Conservation (phyloP, 73 alveolate genomes). For the Tetrahymena malaccensis region DNA sequence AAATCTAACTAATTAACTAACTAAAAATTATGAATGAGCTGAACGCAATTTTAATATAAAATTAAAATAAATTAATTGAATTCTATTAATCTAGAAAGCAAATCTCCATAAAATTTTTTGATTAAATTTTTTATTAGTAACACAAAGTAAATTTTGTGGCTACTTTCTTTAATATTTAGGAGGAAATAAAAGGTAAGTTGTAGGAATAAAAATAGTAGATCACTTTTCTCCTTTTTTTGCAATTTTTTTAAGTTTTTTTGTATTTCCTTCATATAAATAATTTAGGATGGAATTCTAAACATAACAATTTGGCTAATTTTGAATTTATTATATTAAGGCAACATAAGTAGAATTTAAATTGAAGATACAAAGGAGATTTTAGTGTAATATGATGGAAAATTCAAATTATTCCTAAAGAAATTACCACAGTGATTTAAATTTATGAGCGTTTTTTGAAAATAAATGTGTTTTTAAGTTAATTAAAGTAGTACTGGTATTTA, state of each 20-base stretch:
- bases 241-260: neutral
- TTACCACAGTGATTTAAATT: neutral
- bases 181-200: neutral
- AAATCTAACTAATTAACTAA: neutral
- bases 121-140: neutral
- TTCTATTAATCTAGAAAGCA: neutral
- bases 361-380: neutral
- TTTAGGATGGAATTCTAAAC: neutral
- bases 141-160: neutral
- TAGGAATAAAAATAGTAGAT: neutral
- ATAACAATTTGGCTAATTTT: no score
- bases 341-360: neutral
- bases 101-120: no score
- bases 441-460: neutral
- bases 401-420: neutral
- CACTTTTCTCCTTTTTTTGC: neutral
- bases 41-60: neutral
- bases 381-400: no score
- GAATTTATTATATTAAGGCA: neutral
- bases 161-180: neutral
- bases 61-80: no score
- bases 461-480: neutral
- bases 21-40: neutral
- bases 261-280: neutral
- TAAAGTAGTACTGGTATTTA: neutral